phyloP scores from a whole-genome alignment of 192 early-diverging fungal species.

The Podila horticola region DNA sequence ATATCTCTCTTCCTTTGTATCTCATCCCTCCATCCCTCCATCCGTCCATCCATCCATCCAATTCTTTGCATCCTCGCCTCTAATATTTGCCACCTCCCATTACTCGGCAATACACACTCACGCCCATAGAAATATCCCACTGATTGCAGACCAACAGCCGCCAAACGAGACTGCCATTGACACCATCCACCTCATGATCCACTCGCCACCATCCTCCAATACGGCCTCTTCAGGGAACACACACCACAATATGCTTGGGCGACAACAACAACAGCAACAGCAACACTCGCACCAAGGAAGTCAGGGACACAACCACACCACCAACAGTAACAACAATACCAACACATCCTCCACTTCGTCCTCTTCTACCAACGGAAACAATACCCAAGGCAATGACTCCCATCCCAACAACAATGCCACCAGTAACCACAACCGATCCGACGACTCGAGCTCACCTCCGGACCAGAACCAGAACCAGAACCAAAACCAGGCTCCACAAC shows the following conservation, averaged over 20 bases:
- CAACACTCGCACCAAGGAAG: conserved; percentile 18
- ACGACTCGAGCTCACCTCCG: conserved; percentile 34
- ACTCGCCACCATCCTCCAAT: conserved; percentile 1
- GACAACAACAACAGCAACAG: conserved; percentile 21
- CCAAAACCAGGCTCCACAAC: conserved; percentile 27
- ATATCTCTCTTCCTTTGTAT: neutral
- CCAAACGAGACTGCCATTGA: conserved; percentile 36
- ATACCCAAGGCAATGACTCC: conserved; percentile 6
- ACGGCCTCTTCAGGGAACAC: neutral
- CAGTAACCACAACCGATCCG: conserved; percentile 13
- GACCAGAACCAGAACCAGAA: conserved; percentile 35
- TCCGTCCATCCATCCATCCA: too few species aligned
- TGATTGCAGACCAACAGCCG: conserved; percentile 27
- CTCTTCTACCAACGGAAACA: neutral
- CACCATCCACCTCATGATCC: conserved; percentile 51
- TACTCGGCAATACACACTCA: too few species aligned
- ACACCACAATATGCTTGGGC: neutral
- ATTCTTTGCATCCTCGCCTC: neutral
- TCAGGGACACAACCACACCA: conserved; percentile 7
- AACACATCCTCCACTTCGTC: neutral
- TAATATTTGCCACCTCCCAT: too few species aligned
- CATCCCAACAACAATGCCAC: conserved; percentile 5
- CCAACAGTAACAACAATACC: neutral
- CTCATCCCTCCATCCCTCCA: neutral
- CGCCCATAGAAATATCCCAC: conserved; percentile 11